Percentiles rank a stretch among this genome's conserved stretches.
These are phyloP conservation scores for Manihot esculenta DNA, from an alignment of 441 rosid species.

Conservation along the genomic window DNA sequence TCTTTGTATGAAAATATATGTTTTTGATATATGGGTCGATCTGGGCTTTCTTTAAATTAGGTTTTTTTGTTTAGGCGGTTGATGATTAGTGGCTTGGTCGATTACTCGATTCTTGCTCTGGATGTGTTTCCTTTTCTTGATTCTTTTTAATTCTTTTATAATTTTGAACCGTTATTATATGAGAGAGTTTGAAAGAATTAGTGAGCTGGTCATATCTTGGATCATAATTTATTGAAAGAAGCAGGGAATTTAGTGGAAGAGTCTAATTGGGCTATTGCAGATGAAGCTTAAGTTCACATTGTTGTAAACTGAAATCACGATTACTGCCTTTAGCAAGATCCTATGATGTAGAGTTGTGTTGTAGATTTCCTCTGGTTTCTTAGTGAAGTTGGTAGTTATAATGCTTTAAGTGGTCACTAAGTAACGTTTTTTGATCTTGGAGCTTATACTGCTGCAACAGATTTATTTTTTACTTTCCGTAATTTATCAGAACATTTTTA, in stretches of 20 bases:
- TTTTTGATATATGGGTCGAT: conserved; percentile 11
- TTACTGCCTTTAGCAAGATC: neutral
- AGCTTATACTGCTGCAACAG: neutral
- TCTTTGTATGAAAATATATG: neutral
- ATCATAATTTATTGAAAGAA: neutral
- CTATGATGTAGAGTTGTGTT: neutral
- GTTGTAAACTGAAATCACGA: neutral
- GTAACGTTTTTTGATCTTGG: neutral
- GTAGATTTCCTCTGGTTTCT: neutral
- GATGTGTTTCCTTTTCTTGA: conserved; percentile 1
- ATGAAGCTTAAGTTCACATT: neutral
- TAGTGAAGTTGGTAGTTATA: neutral
- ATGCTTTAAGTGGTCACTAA: neutral
- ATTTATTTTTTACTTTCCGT: neutral
- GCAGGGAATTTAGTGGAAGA: neutral
- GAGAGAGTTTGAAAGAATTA: neutral
- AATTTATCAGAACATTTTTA: too few relatives aligned
- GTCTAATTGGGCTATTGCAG: neutral
- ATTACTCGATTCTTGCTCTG: neutral
- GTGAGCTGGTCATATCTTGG: neutral
- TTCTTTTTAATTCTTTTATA: neutral
- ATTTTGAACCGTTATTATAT: neutral
- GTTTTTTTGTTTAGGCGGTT: conserved; percentile 11
- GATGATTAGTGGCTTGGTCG: neutral
- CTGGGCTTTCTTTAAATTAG: conserved; percentile 17